A percentile compares a stretch with the other conserved stretches of the same genome.
phyloP scores from a whole-genome alignment of 202 grass and related monocot species.

The Digitaria exilis region DNA sequence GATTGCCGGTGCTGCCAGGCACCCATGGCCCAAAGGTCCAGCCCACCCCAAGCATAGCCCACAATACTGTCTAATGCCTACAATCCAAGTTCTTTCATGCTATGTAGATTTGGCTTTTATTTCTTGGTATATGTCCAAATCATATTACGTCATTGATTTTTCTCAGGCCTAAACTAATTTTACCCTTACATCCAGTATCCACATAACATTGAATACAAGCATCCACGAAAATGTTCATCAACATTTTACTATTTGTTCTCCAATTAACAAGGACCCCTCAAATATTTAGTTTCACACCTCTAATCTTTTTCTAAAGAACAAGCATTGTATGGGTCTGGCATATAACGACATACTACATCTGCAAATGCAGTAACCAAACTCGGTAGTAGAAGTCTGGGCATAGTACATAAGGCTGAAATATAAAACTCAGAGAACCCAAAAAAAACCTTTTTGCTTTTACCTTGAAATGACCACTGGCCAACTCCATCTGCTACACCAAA shows the following conservation, averaged over 20 bases:
- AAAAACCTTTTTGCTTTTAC: conserved; percentile 38
- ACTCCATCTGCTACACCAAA: conserved; percentile 96
- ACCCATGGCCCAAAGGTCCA: too few relatives aligned
- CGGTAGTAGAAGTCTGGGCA: not conserved
- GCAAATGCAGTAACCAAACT: not conserved
- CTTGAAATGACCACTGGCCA: conserved; percentile 97
- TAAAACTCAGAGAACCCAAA: conserved; percentile 19
- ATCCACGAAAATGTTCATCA: not conserved
- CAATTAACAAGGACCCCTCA: not conserved
- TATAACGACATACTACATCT: not conserved
- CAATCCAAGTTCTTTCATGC: not conserved
- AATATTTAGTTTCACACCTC: not conserved
- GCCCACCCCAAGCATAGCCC: too few relatives aligned
- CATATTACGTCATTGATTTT: not conserved
- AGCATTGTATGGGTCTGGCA: not conserved
- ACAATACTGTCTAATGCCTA: too few relatives aligned
- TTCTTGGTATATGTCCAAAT: not conserved
- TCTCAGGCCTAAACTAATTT: not conserved
- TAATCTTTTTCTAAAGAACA: not conserved
- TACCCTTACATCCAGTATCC: not conserved
- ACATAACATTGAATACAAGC: not conserved
- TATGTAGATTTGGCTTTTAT: not conserved
- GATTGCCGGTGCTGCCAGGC: too few relatives aligned
- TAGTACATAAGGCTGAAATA: conserved; percentile 6
- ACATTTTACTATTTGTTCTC: not conserved